These are phyloP conservation scores for Plantago ovata DNA, from an alignment of 257 asterid genomes.

Conservation along the genomic window DNA sequence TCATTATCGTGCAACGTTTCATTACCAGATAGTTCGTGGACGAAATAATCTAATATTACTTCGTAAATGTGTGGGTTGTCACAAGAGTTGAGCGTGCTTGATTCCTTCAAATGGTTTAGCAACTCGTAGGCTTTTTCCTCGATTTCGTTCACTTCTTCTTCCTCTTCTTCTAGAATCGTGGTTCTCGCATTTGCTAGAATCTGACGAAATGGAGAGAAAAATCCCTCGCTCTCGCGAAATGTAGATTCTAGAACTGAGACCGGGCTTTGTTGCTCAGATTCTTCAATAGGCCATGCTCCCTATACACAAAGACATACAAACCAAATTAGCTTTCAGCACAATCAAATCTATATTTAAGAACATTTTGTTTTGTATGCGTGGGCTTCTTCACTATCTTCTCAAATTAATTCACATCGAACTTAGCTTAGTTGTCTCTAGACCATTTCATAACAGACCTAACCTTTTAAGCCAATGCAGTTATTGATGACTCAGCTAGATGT, in stretches of 20 bases:
- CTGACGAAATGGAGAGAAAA: conserved; percentile 28
- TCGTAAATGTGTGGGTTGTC: background rate
- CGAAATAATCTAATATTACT: conserved; percentile 48
- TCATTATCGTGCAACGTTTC: conserved; percentile 18
- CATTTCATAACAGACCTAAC: no score
- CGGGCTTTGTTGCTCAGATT: conserved; percentile 66
- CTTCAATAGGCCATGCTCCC: conserved; percentile 43
- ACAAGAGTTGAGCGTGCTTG: background rate
- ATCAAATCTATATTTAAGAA: no score
- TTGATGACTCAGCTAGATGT: no score
- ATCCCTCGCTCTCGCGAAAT: conserved; percentile 41
- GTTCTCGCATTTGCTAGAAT: background rate
- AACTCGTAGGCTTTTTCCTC: conserved; percentile 40
- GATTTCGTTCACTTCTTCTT: conserved; percentile 4
- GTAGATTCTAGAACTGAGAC: conserved; percentile 77
- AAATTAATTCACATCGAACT: no score
- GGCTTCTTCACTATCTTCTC: no score
- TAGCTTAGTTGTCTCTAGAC: no score
- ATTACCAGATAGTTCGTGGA: conserved; percentile 30
- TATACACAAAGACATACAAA: conserved; percentile 18
- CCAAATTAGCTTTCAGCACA: background rate
- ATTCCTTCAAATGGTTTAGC: conserved; percentile 20
- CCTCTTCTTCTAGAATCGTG: background rate
- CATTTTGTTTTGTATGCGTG: no score
- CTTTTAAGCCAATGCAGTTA: no score